Evolutionary conservation across 148 eudicot genomes (phyloP).

Genomic region (Polygonum aviculare): DNA sequence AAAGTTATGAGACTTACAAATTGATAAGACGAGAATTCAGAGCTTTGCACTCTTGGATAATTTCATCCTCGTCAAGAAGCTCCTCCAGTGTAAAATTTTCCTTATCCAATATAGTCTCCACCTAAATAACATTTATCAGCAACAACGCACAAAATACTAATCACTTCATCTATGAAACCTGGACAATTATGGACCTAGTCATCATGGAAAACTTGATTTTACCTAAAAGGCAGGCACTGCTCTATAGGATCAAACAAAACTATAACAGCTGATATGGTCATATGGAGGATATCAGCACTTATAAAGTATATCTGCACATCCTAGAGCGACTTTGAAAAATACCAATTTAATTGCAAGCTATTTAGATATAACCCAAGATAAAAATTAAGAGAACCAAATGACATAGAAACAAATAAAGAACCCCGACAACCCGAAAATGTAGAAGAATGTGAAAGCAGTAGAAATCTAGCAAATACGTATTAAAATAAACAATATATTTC

Average conservation of each 20-base stretch:
- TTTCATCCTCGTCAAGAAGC: conserved; percentile 94
- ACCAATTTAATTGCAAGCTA: neutral
- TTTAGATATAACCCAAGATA: neutral
- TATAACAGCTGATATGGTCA: neutral
- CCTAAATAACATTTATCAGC: conserved; percentile 33
- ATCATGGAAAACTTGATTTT: neutral
- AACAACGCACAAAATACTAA: neutral
- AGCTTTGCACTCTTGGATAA: conserved; percentile 96
- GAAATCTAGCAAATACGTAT: neutral
- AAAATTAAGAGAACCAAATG: neutral
- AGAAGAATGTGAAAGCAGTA: neutral
- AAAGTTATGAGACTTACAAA: conserved; percentile 32
- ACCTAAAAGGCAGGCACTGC: neutral
- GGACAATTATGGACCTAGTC: neutral
- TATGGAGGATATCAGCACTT: neutral
- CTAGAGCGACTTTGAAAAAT: neutral
- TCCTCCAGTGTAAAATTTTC: conserved; percentile 77
- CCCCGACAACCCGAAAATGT: neutral
- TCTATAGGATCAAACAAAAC: neutral
- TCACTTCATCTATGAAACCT: neutral
- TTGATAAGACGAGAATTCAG: conserved; percentile 86
- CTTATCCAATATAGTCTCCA: conserved; percentile 86
- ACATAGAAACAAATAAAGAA: neutral
- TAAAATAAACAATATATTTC: neutral
- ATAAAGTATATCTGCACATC: neutral